Percentiles rank a stretch among this genome's conserved stretches.
These are phyloP conservation scores for Corylus heterophylla DNA, from an alignment of 306 rosid genomes.

Conservation along the genomic window DNA sequence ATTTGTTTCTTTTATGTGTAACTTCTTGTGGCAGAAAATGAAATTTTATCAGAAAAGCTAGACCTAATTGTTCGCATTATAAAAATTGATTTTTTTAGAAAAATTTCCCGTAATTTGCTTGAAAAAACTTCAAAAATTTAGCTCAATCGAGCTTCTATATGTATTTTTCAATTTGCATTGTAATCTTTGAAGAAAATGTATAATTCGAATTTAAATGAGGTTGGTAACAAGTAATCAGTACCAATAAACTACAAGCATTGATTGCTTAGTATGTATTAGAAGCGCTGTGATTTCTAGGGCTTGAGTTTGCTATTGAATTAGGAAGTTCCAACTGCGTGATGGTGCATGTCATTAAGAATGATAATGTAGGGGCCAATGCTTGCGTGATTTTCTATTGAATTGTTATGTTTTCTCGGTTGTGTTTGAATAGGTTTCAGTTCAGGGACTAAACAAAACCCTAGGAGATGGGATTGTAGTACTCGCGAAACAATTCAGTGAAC, in stretches of 20 bases:
- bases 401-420: background rate
- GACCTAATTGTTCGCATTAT: background rate
- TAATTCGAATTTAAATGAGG: background rate
- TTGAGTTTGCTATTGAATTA: background rate
- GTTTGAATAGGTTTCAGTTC: background rate
- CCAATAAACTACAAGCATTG: background rate
- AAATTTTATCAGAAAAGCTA: background rate
- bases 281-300: background rate
- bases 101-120: background rate
- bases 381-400: background rate
- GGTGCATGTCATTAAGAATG: background rate
- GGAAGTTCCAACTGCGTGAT: background rate
- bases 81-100: background rate
- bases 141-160: background rate
- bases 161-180: background rate
- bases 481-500: no score
- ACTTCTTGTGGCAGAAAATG: background rate
- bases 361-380: background rate
- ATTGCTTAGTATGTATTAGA: background rate
- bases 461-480: background rate
- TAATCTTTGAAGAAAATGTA: background rate
- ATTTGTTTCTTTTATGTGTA: background rate
- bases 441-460: background rate
- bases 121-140: background rate
- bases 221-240: background rate